Conservation (phyloP, 169 alveolate species). For the Babesia divergens region DNA sequence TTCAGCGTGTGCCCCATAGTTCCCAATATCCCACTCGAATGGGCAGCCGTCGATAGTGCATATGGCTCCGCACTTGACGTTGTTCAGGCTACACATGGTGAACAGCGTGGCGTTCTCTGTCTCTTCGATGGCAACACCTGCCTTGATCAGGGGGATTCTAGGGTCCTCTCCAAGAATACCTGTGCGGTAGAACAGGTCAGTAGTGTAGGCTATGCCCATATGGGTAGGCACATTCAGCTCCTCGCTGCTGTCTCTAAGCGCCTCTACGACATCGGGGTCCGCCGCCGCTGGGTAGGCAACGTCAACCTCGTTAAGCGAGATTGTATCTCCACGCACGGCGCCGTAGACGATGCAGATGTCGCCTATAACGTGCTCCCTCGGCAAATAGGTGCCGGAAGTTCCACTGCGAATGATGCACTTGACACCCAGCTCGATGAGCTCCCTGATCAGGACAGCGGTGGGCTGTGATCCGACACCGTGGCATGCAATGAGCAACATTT, state of each 20-base stretch:
- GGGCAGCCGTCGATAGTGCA: conserved; percentile 42
- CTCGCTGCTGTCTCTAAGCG: conserved; percentile 33
- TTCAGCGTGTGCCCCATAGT: conserved; percentile 3
- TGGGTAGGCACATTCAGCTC: conserved; percentile 6
- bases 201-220: conserved; percentile 11
- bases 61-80: conserved; percentile 29
- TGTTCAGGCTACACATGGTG: not conserved
- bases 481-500: conserved; percentile 19
- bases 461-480: conserved; percentile 37
- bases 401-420: conserved; percentile 33
- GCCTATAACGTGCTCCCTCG: conserved; percentile 5
- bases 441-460: conserved; percentile 15
- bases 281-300: conserved; percentile 46
- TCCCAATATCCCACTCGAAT: conserved; percentile 14
- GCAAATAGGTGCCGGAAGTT: conserved; percentile 13
- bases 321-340: conserved; percentile 21
- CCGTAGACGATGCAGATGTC: conserved; percentile 36
- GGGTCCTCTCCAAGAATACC: conserved; percentile 8
- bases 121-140: conserved; percentile 40
- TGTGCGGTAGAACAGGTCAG: conserved; percentile 41
- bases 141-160: conserved; percentile 2
- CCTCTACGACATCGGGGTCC: conserved; percentile 45
- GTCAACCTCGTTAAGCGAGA: conserved; percentile 8
- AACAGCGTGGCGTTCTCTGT: conserved; percentile 35
- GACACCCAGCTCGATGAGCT: conserved; percentile 28